Evolutionary conservation across 208 protist genomes (phyloP), one percentile per base, ranked within the genome.

Genomic region (Crithidia acanthocephali): DNA sequence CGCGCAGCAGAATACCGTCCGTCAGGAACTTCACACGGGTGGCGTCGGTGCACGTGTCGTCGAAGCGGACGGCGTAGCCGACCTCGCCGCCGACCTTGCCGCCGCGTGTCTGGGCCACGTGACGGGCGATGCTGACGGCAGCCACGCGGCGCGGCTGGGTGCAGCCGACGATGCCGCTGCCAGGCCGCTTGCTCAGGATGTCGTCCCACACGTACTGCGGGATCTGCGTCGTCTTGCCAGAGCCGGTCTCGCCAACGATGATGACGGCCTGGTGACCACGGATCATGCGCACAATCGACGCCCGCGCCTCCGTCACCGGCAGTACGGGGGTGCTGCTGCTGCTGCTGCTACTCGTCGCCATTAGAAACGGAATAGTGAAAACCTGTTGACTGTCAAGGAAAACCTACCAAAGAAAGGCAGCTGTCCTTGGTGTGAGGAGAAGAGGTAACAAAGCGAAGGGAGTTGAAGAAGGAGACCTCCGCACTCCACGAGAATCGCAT

Each of bases 71-170:
- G 20, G 92, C 88, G 72, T 99, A 98, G 47, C 81, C 95, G 15
- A 98, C 97, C 77, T 96, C 83, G 8, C 83, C 79, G 20, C 97
- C 96, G 0, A 98, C 77, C 25, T 72, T 72, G 23, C 74, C 73
- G 1, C 81, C 76, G 28, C 98, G 92, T 65, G 98, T 96, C 45
- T 95, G 72, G 3, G 97, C 83, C 0, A 99, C 97, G 71, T 98
- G 90, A 22, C 94, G 81, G 2, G 98, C 92, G 67, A 99, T 95
- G 42, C 96, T 97, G 23, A 99, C 95, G 0, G 98, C 98, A 16
- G 98, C 98, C n/a, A 99, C 97, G 68, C 98, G 91, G 37, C 98
- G 87, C 0, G 98, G 98, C 72, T 99, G 98, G 15, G 98, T 99
- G 82, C 95, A 99, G 9, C 91, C 94, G 0, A 97, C 91, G 18